Conservation (phyloP, 2,329 filamentous ascomycete species). For the Sclerotinia glacialis region DNA sequence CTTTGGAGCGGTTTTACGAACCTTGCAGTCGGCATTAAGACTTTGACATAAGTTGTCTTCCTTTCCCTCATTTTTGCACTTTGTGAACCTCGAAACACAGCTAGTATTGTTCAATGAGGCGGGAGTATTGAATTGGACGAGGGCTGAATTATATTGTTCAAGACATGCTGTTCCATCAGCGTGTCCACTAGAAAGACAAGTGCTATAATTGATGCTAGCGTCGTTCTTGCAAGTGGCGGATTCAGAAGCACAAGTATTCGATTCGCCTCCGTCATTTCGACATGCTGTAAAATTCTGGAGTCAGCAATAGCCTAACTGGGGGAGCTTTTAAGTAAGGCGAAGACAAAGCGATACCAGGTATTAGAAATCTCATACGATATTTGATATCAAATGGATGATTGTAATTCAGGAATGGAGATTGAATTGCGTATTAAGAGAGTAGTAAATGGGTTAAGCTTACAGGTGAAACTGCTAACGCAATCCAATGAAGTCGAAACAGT, state of each 20-base stretch:
- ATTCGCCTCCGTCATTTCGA: conserved; percentile 17
- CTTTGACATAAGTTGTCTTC: not conserved
- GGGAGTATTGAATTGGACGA: conserved; percentile 5
- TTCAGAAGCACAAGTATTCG: conserved; percentile 22
- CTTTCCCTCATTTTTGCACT: conserved; percentile 6
- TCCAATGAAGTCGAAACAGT: conserved; percentile 21
- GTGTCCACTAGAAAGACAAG: conserved; percentile 23
- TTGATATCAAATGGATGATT: too few relatives aligned
- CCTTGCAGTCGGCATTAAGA: conserved; percentile 18
- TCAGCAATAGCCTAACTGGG: not conserved
- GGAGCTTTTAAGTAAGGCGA: not conserved
- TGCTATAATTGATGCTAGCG: conserved; percentile 21
- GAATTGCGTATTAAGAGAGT: not conserved
- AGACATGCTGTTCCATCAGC: conserved; percentile 23
- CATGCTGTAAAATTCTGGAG: not conserved
- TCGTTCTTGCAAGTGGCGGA: conserved; percentile 26
- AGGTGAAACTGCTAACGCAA: conserved; percentile 22
- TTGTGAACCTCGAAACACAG: conserved; percentile 3
- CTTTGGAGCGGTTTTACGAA: not conserved
- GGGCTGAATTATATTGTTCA: not conserved
- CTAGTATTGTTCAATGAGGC: not conserved
- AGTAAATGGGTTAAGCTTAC: not conserved
- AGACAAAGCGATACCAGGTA: not conserved
- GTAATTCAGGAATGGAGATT: too few relatives aligned
- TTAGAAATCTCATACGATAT: not conserved